Base-by-base conservation (phyloP, 2,329 filamentous ascomycete species). In the Aspergillus hiratsukae region DNA sequence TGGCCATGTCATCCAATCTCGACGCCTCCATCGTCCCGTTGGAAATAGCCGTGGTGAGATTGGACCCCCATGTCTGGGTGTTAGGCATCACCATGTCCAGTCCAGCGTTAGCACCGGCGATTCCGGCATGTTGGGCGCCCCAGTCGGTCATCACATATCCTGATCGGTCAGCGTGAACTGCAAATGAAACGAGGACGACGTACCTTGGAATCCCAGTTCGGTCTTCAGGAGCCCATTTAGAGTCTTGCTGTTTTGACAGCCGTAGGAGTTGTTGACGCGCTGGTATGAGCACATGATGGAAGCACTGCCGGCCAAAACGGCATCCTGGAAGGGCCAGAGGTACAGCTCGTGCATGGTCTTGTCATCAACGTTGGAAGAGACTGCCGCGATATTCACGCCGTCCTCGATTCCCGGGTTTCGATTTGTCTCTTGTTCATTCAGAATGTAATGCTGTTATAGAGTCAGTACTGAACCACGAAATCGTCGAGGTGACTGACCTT, bases 81-180 rank as follows among this genome's bases (percentile, higher is more conserved):
- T 25, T 41, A 1, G 66, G 67, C 64, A 68, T 66, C 1, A 61
- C 61, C 56, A 69, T 61, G 27, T 69, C 67, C 17, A 69, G 49
- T 0, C 67, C 67, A 14, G 67, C 67, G 51, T 64, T 64, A 0
- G 64, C 63, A 6, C 48, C 43, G 1, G 60, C 64, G 11, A 65
- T 64, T 0, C 66, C 66, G 3, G 83, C 78, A 66, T 93, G 88
- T 65, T 91, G 87, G 4, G 88, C 90, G 62, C 81, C 77, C 89
- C 90, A 94, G 69, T 95, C 90, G 17, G 83, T 85, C 80, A 90
- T 85, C 52, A 93, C 82, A 64, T 90, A 91, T 0, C 89, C 89
- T 70, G 90, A 14, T 17, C 31, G 3, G 17, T 11, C 14, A 5
- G 52, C 31, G 7, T 17, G 14, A 25, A 31, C 17, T 6, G n/a